Conservation (phyloP, 129 eudicot species). For the Mikania micrantha region DNA sequence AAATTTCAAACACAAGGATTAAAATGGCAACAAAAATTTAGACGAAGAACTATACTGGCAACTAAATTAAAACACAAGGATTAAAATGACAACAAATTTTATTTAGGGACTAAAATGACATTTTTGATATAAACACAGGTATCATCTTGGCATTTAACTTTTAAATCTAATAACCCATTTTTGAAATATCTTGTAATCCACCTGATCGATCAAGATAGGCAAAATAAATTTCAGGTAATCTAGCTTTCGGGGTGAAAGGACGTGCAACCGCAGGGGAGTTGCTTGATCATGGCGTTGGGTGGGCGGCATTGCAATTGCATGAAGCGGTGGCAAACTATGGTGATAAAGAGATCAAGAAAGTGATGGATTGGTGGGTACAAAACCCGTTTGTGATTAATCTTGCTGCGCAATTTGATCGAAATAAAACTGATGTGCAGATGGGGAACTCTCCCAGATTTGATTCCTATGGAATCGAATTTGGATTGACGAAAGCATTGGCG, state of each 20-base stretch:
- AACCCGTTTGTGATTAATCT: background rate
- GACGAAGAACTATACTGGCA: too few relatives aligned
- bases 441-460: conserved; percentile 8
- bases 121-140: too few relatives aligned
- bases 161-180: too few relatives aligned
- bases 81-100: too few relatives aligned
- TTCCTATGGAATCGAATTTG: conserved; percentile 12
- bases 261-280: conserved; percentile 3
- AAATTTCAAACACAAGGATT: too few relatives aligned
- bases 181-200: too few relatives aligned
- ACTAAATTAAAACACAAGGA: too few relatives aligned
- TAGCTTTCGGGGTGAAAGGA: background rate
- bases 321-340: conserved; percentile 1
- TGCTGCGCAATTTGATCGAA: background rate
- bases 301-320: conserved; percentile 5
- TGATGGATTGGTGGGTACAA: background rate
- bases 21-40: too few relatives aligned
- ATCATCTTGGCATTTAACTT: too few relatives aligned
- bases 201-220: too few relatives aligned
- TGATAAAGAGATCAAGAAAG: background rate
- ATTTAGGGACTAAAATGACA: too few relatives aligned
- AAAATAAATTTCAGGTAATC: background rate
- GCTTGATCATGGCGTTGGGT: conserved; percentile 6
- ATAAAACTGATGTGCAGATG: background rate
- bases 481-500: conserved; percentile 18